These are phyloP conservation scores for Nicotiana benthamiana DNA, from an alignment of 257 asterid genomes.

Conservation along the genomic window DNA sequence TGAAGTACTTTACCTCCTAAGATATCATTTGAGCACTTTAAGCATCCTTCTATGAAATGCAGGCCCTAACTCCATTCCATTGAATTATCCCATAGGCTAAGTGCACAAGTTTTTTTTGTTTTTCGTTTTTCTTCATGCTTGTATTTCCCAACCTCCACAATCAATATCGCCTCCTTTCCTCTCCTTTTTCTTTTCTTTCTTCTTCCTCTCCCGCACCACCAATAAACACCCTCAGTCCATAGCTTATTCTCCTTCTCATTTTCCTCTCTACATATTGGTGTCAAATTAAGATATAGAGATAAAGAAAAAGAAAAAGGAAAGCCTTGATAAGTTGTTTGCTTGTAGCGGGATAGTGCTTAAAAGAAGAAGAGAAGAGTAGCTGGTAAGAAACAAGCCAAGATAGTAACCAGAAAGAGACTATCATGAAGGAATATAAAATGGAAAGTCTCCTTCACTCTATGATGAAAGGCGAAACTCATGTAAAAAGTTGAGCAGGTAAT, in stretches of 20 bases:
- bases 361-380: background rate
- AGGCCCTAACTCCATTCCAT: no score
- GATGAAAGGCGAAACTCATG: background rate
- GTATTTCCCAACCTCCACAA: background rate
- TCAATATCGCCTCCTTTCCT: background rate
- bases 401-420: background rate
- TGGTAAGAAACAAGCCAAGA: background rate
- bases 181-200: background rate
- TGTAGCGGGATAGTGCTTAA: background rate
- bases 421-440: background rate
- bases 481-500: no score
- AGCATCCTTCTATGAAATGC: no score
- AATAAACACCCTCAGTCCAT: background rate
- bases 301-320: background rate
- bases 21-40: no score
- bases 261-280: background rate
- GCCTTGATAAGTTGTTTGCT: background rate
- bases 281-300: background rate
- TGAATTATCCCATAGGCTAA: no score
- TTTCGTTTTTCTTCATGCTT: no score
- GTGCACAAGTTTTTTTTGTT: no score
- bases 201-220: background rate
- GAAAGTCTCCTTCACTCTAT: background rate
- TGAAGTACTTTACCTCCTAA: no score
- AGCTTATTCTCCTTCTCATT: background rate